These are phyloP conservation scores for Phytophthora pini DNA, from an alignment of 352 stramenopile species.

Conservation along the genomic window DNA sequence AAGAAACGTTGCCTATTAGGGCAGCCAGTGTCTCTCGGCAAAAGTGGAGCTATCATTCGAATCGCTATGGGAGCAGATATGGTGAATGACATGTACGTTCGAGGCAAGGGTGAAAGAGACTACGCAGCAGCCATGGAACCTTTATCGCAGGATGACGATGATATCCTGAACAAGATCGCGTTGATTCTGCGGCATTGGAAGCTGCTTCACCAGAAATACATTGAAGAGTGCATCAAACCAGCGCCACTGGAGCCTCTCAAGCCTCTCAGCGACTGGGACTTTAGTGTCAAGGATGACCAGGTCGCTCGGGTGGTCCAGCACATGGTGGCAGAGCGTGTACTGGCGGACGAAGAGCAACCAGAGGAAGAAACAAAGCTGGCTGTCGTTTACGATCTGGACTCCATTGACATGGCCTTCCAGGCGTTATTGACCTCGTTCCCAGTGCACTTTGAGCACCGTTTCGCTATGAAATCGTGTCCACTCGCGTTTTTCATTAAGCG, in stretches of 20 bases:
- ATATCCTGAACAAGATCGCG: constrained; percentile 70
- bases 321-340: constrained; percentile 55
- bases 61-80: constrained; percentile 90
- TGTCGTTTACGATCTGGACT: constrained; percentile 86
- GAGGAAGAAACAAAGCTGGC: constrained; percentile 64
- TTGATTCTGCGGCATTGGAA: constrained; percentile 80
- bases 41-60: constrained; percentile 75
- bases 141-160: constrained; percentile 59
- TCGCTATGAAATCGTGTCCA: constrained; percentile 91
- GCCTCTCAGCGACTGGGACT: constrained; percentile 76
- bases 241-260: constrained; percentile 51
- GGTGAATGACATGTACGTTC: constrained; percentile 73
- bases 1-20: constrained; percentile 76
- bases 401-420: constrained; percentile 88
- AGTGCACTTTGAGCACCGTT: constrained; percentile 87
- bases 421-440: constrained; percentile 82
- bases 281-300: constrained; percentile 72
- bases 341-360: constrained; percentile 35
- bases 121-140: constrained; percentile 43
- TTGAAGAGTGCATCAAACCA: constrained; percentile 53
- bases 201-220: constrained; percentile 62
- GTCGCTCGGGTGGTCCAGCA: constrained; percentile 67
- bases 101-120: constrained; percentile 40
- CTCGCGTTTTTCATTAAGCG: constrained; percentile 87
- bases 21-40: constrained; percentile 83